Conservation (phyloP, 2,329 filamentous ascomycete genomes). For the Epichloe festucae region DNA sequence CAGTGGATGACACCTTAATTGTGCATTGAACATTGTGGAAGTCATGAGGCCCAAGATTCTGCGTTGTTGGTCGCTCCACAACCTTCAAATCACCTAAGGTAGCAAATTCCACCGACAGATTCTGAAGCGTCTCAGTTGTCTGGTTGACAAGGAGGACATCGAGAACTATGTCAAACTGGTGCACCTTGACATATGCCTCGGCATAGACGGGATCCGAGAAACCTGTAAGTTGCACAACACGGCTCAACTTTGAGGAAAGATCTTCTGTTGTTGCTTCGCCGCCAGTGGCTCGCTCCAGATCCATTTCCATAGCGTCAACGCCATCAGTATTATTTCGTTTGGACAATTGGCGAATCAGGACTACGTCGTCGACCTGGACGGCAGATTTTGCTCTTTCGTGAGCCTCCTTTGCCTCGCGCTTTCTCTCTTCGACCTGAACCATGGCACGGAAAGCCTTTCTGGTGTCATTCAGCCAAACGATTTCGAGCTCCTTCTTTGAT, state of each 20-base stretch:
- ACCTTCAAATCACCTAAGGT: conserved; percentile 96
- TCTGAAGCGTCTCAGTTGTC: conserved; percentile 90
- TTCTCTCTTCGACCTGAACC: conserved; percentile 96
- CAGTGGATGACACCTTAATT: conserved; percentile 95
- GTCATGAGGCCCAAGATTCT: conserved; percentile 88
- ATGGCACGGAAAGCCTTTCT: conserved; percentile 91
- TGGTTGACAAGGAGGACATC: conserved; percentile 96
- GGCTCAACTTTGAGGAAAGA: conserved; percentile 82
- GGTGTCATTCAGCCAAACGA: conserved; percentile 88
- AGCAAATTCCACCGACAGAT: conserved; percentile 96
- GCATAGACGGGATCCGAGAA: conserved; percentile 98
- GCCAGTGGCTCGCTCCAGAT: conserved; percentile 87
- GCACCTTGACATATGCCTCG: conserved; percentile 97
- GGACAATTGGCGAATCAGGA: conserved; percentile 81
- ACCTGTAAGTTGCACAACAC: conserved; percentile 91
- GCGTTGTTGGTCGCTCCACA: conserved; percentile 88
- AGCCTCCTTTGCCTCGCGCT: conserved; percentile 88
- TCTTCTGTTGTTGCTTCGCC: conserved; percentile 77
- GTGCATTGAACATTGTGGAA: conserved; percentile 98
- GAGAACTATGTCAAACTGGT: conserved; percentile 96
- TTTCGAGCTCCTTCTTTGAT: conserved; percentile 79
- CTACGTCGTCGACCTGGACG: conserved; percentile 89
- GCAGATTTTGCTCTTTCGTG: conserved; percentile 86
- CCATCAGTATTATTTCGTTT: conserved; percentile 81
- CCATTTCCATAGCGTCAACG: conserved; percentile 72